Evolutionary conservation across 148 eudicot species (phyloP).

Genomic region (Gaultheria prostrata): DNA sequence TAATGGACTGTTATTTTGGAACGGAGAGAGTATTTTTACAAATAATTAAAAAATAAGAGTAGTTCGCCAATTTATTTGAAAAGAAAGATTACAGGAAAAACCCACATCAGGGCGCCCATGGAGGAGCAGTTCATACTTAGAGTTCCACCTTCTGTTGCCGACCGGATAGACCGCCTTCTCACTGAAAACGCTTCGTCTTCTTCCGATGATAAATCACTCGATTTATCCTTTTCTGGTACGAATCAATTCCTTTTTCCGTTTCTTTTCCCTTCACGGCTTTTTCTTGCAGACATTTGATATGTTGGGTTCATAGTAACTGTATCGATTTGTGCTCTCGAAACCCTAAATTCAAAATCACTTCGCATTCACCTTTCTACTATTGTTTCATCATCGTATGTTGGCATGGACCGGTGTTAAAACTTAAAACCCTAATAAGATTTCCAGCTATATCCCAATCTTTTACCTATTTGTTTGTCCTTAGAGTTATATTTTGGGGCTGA

Average conservation of each 20-base stretch:
- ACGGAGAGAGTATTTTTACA: too few relatives aligned
- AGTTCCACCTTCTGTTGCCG: conserved; percentile 89
- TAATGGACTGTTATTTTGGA: too few relatives aligned
- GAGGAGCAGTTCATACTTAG: conserved; percentile 90
- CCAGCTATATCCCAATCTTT: too few relatives aligned
- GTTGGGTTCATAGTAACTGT: not conserved
- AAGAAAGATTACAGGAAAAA: too few relatives aligned
- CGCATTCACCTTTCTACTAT: not conserved
- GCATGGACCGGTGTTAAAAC: not conserved
- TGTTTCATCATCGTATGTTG: not conserved
- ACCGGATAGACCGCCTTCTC: conserved; percentile 71
- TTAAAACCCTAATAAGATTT: not conserved
- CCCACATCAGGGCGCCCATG: conserved; percentile 31
- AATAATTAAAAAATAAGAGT: too few relatives aligned
- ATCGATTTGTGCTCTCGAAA: not conserved
- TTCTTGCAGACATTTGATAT: not conserved
- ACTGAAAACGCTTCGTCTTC: conserved; percentile 52
- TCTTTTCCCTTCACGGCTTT: not conserved
- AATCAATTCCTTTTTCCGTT: not conserved
- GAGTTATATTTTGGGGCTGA: too few relatives aligned
- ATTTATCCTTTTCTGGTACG: conserved; percentile 70
- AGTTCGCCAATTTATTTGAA: too few relatives aligned
- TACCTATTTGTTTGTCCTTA: not conserved
- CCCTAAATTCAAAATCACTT: not conserved
- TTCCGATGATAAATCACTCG: conserved; percentile 68